A percentile compares a stretch with the other conserved stretches of the same genome.
These are phyloP conservation scores for Tetramitus jugosus DNA, from an alignment of 208 protist species.

Conservation along the genomic window DNA sequence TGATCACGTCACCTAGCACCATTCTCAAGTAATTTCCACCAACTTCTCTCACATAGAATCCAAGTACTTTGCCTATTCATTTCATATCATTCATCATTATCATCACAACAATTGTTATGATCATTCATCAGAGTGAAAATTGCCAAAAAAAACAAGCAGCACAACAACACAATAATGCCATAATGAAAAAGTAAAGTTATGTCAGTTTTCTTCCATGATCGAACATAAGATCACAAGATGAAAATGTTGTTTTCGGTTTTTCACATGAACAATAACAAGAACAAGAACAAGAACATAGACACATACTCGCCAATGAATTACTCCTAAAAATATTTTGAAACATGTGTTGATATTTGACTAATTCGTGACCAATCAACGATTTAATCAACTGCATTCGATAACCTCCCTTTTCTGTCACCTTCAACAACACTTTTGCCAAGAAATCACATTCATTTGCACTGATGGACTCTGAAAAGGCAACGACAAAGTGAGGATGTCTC, in stretches of 20 bases:
- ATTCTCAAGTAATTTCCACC: not conserved
- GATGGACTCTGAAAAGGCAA: not conserved
- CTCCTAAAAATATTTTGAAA: constrained; percentile 11
- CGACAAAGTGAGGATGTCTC: no score
- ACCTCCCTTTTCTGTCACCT: not conserved
- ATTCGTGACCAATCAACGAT: not conserved
- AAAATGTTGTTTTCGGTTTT: no score
- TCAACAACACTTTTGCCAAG: not conserved
- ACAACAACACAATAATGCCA: no score
- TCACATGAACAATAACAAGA: no score
- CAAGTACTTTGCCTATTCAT: not conserved
- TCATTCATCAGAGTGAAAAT: not conserved
- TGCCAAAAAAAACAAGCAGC: not conserved
- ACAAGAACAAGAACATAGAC: no score
- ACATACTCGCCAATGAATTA: constrained; percentile 12
- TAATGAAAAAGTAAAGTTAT: no score
- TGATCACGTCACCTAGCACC: not conserved
- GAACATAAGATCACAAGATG: no score
- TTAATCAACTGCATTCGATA: not conserved
- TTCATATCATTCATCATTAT: not conserved
- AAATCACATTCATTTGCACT: not conserved
- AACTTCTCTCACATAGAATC: constrained; percentile 1
- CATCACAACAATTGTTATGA: not conserved
- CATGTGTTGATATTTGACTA: constrained; percentile 12
- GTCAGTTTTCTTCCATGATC: no score